These are phyloP conservation scores for Apiotrichum sp. DNA, from an alignment of 1,284 basidiomycete genomes.

Conservation along the genomic window DNA sequence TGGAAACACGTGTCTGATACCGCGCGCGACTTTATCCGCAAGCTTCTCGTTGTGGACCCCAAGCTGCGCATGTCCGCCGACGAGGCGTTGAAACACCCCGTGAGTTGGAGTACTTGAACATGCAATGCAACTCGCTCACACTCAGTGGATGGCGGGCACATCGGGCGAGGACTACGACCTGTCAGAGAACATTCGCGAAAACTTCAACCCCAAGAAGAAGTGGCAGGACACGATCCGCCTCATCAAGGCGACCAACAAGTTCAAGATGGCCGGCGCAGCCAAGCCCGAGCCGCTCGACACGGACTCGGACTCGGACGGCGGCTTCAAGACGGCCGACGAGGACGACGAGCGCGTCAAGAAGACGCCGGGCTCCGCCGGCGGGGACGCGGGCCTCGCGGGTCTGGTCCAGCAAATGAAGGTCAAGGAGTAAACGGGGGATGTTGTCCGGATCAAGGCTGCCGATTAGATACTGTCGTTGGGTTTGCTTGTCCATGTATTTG, in stretches of 20 bases:
- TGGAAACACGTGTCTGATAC: slow-evolving; percentile 69
- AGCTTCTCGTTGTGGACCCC: slow-evolving; percentile 69
- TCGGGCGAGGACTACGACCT: slow-evolving; percentile 62
- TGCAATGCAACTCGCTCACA: background rate
- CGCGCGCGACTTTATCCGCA: slow-evolving; percentile 61
- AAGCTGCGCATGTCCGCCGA: slow-evolving; percentile 64
- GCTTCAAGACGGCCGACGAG: slow-evolving; percentile 5
- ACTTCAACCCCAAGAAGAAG: slow-evolving; percentile 47
- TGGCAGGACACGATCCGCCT: slow-evolving; percentile 32
- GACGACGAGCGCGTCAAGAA: background rate
- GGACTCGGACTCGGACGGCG: slow-evolving; percentile 2
- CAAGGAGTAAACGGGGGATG: too few species aligned
- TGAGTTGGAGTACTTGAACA: slow-evolving; percentile 27
- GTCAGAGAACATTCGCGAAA: slow-evolving; percentile 60
- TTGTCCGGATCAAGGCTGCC: too few species aligned
- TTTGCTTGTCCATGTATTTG: too few species aligned
- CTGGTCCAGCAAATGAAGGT: background rate
- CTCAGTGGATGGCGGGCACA: slow-evolving; percentile 30
- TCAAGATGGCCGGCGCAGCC: slow-evolving; percentile 1
- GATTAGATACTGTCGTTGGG: too few species aligned
- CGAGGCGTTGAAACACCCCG: slow-evolving; percentile 62
- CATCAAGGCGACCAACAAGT: slow-evolving; percentile 8
- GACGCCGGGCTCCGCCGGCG: background rate
- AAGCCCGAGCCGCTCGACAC: slow-evolving; percentile 5
- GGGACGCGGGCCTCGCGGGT: background rate